A percentile compares a stretch with the other conserved stretches of the same genome.
phyloP scores from a whole-genome alignment of 495 filamentous ascomycete species.

The Penicillium herquei region DNA sequence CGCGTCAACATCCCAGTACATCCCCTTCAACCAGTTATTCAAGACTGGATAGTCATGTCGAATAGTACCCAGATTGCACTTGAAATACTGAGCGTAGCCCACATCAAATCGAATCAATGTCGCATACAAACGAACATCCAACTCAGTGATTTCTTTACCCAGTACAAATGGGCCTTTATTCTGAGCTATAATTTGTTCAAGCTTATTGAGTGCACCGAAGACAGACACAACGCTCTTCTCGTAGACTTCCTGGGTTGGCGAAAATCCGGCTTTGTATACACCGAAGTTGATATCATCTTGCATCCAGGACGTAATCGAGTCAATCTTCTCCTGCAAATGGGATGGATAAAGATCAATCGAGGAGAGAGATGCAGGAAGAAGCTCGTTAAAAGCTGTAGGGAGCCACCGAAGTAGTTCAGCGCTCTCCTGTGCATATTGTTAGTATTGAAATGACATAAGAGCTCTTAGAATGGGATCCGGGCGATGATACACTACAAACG shows the following conservation, averaged over 20 bases:
- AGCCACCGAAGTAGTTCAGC: conserved; percentile 52
- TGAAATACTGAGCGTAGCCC: conserved; percentile 58
- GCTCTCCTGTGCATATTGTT: conserved; percentile 36
- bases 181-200: conserved; percentile 43
- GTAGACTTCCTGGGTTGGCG: conserved; percentile 45
- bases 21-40: conserved; percentile 49
- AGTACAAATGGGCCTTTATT: conserved; percentile 50
- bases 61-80: conserved; percentile 54
- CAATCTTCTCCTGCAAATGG: conserved; percentile 40
- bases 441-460: not conserved
- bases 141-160: conserved; percentile 45
- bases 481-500: conserved; percentile 45
- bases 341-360: conserved; percentile 46
- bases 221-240: conserved; percentile 42
- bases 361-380: conserved; percentile 29
- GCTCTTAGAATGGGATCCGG: no score
- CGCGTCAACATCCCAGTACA: conserved; percentile 51
- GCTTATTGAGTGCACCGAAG: conserved; percentile 51
- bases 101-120: conserved; percentile 51
- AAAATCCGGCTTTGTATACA: conserved; percentile 58
- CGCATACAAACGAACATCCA: conserved; percentile 50
- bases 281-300: conserved; percentile 46
- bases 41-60: conserved; percentile 52
- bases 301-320: conserved; percentile 45
- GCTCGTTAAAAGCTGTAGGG: conserved; percentile 44